A percentile compares a stretch with the other conserved stretches of the same genome.
Conservation (phyloP, 2,329 filamentous ascomycete genomes). For the Fusarium pseudoanthophilum region DNA sequence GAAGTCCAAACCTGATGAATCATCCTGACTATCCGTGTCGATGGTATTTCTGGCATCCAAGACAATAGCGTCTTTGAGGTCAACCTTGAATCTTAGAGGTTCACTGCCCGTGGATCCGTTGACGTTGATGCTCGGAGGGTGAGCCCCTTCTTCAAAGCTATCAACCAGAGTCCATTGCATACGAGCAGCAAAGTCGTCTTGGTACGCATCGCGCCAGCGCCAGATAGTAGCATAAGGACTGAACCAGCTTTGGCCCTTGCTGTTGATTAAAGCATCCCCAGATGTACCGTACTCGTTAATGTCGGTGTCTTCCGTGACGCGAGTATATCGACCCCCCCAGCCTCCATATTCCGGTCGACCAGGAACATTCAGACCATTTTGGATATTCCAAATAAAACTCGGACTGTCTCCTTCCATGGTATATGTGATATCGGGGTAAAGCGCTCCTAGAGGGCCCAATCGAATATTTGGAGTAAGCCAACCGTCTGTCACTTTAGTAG, state of each 20-base stretch:
- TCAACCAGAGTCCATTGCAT: constrained; percentile 11
- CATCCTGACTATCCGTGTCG: neutral
- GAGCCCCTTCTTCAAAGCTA: neutral
- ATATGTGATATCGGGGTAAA: neutral
- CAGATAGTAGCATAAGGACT: constrained; percentile 17
- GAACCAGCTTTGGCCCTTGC: neutral
- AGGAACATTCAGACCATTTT: constrained; percentile 8
- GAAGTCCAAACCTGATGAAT: neutral
- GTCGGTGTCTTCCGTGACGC: neutral
- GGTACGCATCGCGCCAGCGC: constrained; percentile 19
- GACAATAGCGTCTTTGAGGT: neutral
- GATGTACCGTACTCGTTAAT: constrained; percentile 19
- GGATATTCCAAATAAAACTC: constrained; percentile 2
- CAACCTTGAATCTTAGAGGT: neutral
- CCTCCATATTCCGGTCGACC: constrained; percentile 5
- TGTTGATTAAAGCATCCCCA: neutral
- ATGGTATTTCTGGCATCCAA: constrained; percentile 2
- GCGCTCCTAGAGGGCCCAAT: neutral
- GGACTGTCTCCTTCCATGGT: constrained; percentile 18
- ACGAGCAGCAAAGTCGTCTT: constrained; percentile 19
- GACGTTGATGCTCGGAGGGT: neutral
- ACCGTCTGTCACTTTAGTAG: neutral
- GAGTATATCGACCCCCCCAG: constrained; percentile 15
- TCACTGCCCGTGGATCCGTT: neutral
- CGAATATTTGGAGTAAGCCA: constrained; percentile 20